Base-by-base conservation (phyloP, 345 rosid species). In the Viola odorata region DNA sequence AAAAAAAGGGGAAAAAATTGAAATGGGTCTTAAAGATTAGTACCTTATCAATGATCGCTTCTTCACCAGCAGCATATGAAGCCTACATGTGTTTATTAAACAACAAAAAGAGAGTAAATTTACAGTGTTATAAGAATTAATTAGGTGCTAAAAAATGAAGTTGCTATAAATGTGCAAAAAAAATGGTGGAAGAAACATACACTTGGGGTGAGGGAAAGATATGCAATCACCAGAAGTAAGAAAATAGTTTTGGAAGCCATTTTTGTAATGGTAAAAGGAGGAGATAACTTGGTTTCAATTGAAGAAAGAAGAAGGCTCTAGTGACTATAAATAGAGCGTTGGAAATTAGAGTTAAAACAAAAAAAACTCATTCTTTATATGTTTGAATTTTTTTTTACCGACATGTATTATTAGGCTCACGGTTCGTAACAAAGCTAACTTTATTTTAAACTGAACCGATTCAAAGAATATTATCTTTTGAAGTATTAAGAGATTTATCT, bases 181-280 rank as follows among this genome's bases (percentile, higher is more conserved):
- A 37, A 40, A 40, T 45, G 44, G 47, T 39, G 53, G 23, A 45
- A 41, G 38, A 41, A 3, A 55, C 53, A 59, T 67, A 81, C 87
- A 61, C 61, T 58, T 13, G 82, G 5, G 37, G 80, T 4, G 17
- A 66, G 62, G 11, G 73, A 12, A 41, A 81, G 70, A 45, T 75
- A 50, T 67, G 77, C 59, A 56, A 73, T 68, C 58, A 79, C 16
- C 41, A 72, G 63, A 50, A 77, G 64, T 23, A 23, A 23, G 6
- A 58, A 45, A 40, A 61, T 12, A 45, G 69, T 40, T 66, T 60
- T 79, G 75, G 55, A 45, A 63, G 73, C 76, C 87, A 82, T 82
- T 37, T 68, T n/a, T 0, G 32, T 15, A 38, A 45, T 36, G 7
- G 14, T 40, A 2, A 16, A 57, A 52, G 3, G 5, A 36, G 6